These are phyloP conservation scores for Lecanicillium sp. DNA, from an alignment of 2,329 filamentous ascomycete species.

Conservation along the genomic window DNA sequence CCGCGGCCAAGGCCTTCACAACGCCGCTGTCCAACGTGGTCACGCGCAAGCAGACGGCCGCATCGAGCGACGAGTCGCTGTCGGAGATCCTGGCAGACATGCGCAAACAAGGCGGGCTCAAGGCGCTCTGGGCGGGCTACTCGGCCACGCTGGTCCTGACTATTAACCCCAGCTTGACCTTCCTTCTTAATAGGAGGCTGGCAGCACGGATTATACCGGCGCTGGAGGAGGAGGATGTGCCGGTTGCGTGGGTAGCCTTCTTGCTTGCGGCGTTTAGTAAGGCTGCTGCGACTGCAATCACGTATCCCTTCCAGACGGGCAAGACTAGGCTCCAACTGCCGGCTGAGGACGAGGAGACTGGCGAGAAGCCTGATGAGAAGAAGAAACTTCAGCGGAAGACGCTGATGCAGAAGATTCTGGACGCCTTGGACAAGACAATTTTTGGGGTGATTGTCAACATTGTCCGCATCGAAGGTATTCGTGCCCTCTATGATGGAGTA, in stretches of 20 bases:
- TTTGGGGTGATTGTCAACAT: conserved; percentile 55
- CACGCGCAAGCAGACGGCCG: conserved; percentile 69
- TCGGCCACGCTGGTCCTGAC: conserved; percentile 73
- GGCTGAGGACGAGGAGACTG: not conserved
- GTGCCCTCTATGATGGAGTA: conserved; percentile 68
- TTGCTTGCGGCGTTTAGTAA: conserved; percentile 68
- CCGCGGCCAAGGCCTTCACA: conserved; percentile 66
- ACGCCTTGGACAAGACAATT: conserved; percentile 39
- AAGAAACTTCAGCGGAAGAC: conserved; percentile 2
- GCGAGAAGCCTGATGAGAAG: conserved; percentile 5
- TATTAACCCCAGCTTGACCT: conserved; percentile 79
- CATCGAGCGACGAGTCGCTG: conserved; percentile 31
- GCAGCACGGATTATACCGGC: conserved; percentile 49
- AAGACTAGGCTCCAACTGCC: conserved; percentile 69
- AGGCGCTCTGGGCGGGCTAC: conserved; percentile 83
- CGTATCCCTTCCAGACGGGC: conserved; percentile 82
- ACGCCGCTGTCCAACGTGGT: conserved; percentile 78
- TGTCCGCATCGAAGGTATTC: conserved; percentile 55
- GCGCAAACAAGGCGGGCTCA: conserved; percentile 58
- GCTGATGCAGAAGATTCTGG: conserved; percentile 11
- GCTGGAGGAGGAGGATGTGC: conserved; percentile 33
- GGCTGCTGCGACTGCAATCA: conserved; percentile 64
- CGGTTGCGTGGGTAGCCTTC: conserved; percentile 32
- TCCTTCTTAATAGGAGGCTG: conserved; percentile 70
- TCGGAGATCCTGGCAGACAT: conserved; percentile 58